These are phyloP conservation scores for Talaromyces sp. DNA, from an alignment of 2,329 filamentous ascomycete genomes.

Conservation along the genomic window DNA sequence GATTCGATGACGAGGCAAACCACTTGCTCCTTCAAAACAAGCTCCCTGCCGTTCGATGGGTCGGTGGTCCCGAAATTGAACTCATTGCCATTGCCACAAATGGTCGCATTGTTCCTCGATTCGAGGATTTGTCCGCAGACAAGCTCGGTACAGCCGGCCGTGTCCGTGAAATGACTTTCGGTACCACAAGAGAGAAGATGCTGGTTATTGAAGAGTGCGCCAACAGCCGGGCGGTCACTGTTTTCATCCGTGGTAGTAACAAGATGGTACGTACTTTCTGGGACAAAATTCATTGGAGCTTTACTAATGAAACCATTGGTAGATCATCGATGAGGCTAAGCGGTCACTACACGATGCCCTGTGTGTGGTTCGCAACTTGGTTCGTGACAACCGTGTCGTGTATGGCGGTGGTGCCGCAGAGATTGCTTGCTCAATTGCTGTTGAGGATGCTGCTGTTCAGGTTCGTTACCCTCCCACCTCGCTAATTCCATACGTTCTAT, in stretches of 20 bases:
- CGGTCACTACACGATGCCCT: conserved; percentile 95
- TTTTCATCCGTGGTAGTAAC: conserved; percentile 96
- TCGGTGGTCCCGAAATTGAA: conserved; percentile 96
- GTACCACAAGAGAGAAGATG: conserved; percentile 99
- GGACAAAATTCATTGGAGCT: neutral
- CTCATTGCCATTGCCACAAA: conserved; percentile 98
- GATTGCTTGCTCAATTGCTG: conserved; percentile 93
- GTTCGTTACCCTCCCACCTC: conserved; percentile 36
- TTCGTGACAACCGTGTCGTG: conserved; percentile 93
- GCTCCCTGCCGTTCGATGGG: conserved; percentile 94
- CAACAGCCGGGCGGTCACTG: conserved; percentile 93
- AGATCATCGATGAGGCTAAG: conserved; percentile 99
- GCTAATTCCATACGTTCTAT: neutral
- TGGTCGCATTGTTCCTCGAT: conserved; percentile 93
- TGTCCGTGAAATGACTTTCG: conserved; percentile 93
- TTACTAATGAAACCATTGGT: conserved; percentile 11
- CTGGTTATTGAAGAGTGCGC: conserved; percentile 98
- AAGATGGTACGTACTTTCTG: conserved; percentile 80
- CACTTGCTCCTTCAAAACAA: conserved; percentile 95
- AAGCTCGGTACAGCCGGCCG: conserved; percentile 90
- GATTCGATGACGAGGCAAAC: conserved; percentile 98
- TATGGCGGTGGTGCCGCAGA: conserved; percentile 97
- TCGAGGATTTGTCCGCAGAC: conserved; percentile 87
- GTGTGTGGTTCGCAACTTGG: conserved; percentile 95
- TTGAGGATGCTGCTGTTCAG: conserved; percentile 91